Percentiles rank a stretch among this genome's conserved stretches.
Conservation (phyloP, 495 filamentous ascomycete genomes). For the Aspergillus carlsbadensis region DNA sequence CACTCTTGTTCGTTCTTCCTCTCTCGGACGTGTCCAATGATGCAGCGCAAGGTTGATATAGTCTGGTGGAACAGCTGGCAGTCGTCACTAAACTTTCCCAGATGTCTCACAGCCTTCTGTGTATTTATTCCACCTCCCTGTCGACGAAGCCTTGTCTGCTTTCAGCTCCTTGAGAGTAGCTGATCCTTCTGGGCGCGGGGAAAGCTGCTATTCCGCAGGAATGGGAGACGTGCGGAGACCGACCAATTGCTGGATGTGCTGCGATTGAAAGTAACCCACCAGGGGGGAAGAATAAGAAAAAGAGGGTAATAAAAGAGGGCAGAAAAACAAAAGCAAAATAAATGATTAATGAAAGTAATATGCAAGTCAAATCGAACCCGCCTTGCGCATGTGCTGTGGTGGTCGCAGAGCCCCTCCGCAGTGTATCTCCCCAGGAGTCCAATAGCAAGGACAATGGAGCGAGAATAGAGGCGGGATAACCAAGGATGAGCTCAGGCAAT, state of each 20-base stretch:
- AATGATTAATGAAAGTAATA: slow-evolving; percentile 12
- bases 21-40: slow-evolving; percentile 14
- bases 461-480: slow-evolving; percentile 6
- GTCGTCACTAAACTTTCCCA: slow-evolving; percentile 13
- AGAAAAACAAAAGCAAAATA: slow-evolving; percentile 14
- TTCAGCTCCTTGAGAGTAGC: slow-evolving; percentile 34
- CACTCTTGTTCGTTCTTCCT: slow-evolving; percentile 8
- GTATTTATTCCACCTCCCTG: slow-evolving; percentile 3
- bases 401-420: slow-evolving; percentile 29
- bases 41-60: slow-evolving; percentile 12
- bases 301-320: slow-evolving; percentile 13
- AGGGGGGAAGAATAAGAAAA: slow-evolving; percentile 20
- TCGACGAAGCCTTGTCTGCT: slow-evolving; percentile 17
- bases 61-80: slow-evolving; percentile 14
- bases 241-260: slow-evolving; percentile 31
- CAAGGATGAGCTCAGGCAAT: slow-evolving; percentile 26
- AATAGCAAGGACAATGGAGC: slow-evolving; percentile 8
- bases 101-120: slow-evolving; percentile 13
- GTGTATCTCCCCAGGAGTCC: slow-evolving; percentile 16
- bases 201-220: slow-evolving; percentile 39
- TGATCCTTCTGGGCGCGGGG: slow-evolving; percentile 42
- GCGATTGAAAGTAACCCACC: slow-evolving; percentile 16
- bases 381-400: slow-evolving; percentile 26
- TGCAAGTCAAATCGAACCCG: slow-evolving; percentile 25
- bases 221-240: slow-evolving; percentile 29